phyloP scores from a whole-genome alignment of 1,284 basidiomycete species.

The Chalciporus sp. region DNA sequence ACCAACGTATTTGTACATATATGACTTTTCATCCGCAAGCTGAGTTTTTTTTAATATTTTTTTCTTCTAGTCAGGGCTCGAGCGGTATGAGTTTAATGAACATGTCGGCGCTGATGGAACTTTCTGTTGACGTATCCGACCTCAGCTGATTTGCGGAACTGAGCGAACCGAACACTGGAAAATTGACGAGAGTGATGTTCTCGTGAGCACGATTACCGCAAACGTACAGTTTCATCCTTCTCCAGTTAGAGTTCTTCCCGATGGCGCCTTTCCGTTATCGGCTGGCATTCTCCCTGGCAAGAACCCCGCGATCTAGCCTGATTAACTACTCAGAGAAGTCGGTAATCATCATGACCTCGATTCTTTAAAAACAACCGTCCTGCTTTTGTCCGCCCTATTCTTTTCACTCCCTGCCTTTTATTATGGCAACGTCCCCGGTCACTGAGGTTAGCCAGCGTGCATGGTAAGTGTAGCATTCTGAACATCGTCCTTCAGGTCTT shows the following conservation, averaged over 20 bases:
- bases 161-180: constrained; percentile 25
- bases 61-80: constrained; percentile 24
- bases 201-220: constrained; percentile 33
- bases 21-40: constrained; percentile 29
- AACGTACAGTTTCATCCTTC: constrained; percentile 18
- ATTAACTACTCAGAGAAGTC: constrained; percentile 41
- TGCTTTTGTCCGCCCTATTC: constrained; percentile 37
- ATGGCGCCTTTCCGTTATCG: constrained; percentile 36
- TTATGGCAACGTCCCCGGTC: constrained; percentile 58
- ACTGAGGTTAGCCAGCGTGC: constrained; percentile 60
- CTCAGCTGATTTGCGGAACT: constrained; percentile 29
- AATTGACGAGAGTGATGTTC: constrained; percentile 23
- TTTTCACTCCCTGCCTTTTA: constrained; percentile 36
- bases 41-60: constrained; percentile 18
- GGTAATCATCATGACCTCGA: constrained; percentile 39
- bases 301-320: constrained; percentile 45
- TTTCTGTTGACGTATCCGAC: constrained; percentile 37
- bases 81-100: constrained; percentile 31
- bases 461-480: constrained; percentile 47
- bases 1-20: constrained; percentile 38
- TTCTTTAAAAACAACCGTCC: constrained; percentile 46
- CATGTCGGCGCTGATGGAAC: constrained; percentile 38
- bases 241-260: constrained; percentile 18
- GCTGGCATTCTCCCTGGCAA: constrained; percentile 26
- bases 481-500: constrained; percentile 21